Percentiles rank a stretch among this genome's conserved stretches.
phyloP scores from a whole-genome alignment of 2,329 filamentous ascomycete species.

The Alternaria panax region DNA sequence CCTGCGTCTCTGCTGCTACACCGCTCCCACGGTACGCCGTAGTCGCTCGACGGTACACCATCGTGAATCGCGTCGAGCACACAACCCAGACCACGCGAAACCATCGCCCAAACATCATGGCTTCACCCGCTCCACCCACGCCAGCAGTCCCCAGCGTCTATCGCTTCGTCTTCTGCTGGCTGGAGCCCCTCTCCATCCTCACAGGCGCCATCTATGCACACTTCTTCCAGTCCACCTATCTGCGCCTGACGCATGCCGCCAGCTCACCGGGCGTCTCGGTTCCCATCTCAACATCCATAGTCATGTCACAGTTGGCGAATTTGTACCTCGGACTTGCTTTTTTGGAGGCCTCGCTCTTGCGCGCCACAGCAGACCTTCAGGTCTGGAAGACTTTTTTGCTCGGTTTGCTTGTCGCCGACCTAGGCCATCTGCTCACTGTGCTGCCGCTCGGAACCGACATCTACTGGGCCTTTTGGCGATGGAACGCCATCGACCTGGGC shows the following conservation, averaged over 20 bases:
- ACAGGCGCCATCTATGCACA: conserved; percentile 63
- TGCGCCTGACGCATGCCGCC: conserved; percentile 67
- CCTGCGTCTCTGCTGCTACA: conserved; percentile 2
- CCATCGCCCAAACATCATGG: conserved; percentile 20
- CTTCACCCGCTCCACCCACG: conserved; percentile 39
- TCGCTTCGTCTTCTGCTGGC: conserved; percentile 75
- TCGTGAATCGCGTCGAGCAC: conserved; percentile 15
- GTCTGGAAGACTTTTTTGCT: conserved; percentile 75
- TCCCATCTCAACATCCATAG: conserved; percentile 69
- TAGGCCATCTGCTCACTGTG: conserved; percentile 77
- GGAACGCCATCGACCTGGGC: conserved; percentile 74
- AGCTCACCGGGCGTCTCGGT: conserved; percentile 58
- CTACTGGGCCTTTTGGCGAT: conserved; percentile 68
- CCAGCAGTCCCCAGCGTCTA: conserved; percentile 66
- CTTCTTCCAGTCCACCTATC: conserved; percentile 63
- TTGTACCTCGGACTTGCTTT: conserved; percentile 79
- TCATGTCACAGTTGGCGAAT: conserved; percentile 77
- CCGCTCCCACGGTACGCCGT: conserved; percentile 7
- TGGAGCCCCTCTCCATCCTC: conserved; percentile 68
- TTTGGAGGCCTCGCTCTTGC: conserved; percentile 78
- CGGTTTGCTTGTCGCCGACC: conserved; percentile 74
- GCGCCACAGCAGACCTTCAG: conserved; percentile 69
- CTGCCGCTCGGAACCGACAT: conserved; percentile 64
- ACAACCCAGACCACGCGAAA: conserved; percentile 17
- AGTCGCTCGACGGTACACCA: conserved; percentile 2